Conservation (phyloP, 192 early-diverging fungal species). For the Coemansia sp. region DNA sequence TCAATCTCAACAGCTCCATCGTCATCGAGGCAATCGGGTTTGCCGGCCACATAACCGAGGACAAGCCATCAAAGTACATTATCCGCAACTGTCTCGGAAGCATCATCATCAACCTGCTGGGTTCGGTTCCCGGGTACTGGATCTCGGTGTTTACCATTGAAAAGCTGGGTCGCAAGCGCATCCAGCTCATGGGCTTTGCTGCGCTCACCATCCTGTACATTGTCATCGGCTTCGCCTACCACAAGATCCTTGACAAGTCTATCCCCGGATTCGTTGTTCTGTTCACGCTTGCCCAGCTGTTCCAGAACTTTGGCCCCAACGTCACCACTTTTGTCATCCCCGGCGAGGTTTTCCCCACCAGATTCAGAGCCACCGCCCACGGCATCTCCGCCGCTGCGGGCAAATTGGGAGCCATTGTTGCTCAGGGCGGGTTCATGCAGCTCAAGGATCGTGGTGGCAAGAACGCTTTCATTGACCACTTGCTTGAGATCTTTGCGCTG, state of each 20-base stretch:
- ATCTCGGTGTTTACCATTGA: conserved; percentile 90
- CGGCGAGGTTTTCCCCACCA: conserved; percentile 80
- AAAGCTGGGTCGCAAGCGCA: conserved; percentile 83
- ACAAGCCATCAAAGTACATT: conserved; percentile 45
- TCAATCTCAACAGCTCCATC: conserved; percentile 78
- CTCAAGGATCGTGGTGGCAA: conserved; percentile 71
- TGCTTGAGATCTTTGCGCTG: conserved; percentile 72
- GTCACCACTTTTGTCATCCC: conserved; percentile 85
- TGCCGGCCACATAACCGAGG: conserved; percentile 35
- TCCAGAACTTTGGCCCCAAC: conserved; percentile 98
- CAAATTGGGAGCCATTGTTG: conserved; percentile 76
- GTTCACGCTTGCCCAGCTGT: conserved; percentile 69
- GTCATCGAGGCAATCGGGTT: conserved; percentile 74
- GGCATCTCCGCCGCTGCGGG: conserved; percentile 81
- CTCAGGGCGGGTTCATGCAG: conserved; percentile 69
- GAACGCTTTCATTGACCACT: conserved; percentile 60
- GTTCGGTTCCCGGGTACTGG: conserved; percentile 95
- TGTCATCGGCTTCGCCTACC: conserved; percentile 71
- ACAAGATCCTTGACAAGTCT: conserved; percentile 63
- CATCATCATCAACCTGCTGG: conserved; percentile 85
- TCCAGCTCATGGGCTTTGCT: conserved; percentile 89
- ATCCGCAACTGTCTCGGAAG: conserved; percentile 81
- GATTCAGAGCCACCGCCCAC: conserved; percentile 76
- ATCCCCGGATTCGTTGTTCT: conserved; percentile 63
- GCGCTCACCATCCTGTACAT: conserved; percentile 75